Evolutionary conservation across 73 alveolate species (phyloP), one percentile per base, ranked within the genome.

Genomic region (Paramecium biaurelia): DNA sequence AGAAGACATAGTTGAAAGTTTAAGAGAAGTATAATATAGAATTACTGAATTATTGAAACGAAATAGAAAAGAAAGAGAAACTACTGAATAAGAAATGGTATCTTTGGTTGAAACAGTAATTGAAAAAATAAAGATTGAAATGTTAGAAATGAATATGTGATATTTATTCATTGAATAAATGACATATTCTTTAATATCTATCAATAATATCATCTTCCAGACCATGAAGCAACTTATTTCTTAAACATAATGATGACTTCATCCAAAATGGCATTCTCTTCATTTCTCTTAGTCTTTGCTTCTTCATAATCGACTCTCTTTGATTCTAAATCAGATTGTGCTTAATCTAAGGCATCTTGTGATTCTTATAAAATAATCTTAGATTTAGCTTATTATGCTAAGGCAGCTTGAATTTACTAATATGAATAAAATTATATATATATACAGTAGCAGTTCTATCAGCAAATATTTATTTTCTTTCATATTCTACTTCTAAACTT

Each of bases 61-160:
- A 74, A 74, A 34, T 74, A 74, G 35, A 41, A 74, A 14, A 28
- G 87, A 74, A 37, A 74, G 87, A 41, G 87, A 74, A 41, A 37
- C 57, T 0, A 74, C 87, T n/a, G 87, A 74, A 74, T 41, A 74
- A 74, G 87, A 74, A 41, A 74, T 74, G 87, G 67, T 74, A 5
- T n/a, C n/a, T 21, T 74, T 74, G 8, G 59, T 74, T 18, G 87
- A 74, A 20, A 32, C 37, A 5, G 87, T 74, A n/a, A 74, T 74
- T 32, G 87, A 74, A 20, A 74, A 74, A 37, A 37, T 74, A 1
- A 74, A 74, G 45, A 74, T 74, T 74, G 87, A 74, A 74, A 74
- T 74, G 87, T n/a, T 74, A 34, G 87, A 74, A 74, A 74, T 74
- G 87, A 74, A 74, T 74, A 74, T 74, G 87, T 74, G 87, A 74